Evolutionary conservation across 306 rosid species (phyloP), one percentile per base, ranked within the genome.

Genomic region (Mimosa bimucronata): DNA sequence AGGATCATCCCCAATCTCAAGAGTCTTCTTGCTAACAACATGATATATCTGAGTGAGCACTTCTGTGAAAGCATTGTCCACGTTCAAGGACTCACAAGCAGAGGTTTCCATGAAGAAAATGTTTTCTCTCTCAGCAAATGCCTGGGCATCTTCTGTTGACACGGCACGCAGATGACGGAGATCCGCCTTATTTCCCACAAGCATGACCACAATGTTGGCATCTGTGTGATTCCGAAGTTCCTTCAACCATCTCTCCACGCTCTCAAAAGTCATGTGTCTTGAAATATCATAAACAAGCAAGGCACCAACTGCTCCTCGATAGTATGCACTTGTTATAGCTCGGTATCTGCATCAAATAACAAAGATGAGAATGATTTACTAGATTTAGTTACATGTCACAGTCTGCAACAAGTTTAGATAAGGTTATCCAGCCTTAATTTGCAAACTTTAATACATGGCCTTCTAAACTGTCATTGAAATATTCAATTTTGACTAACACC

Each of bases 101-200:
- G 97, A 92, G 6, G 97, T 92, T 62, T 92, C 95, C 97, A 92
- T 92, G 76, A 90, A 92, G 66, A 88, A 90, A 0, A 89, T 90
- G 80, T 82, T 88, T 74, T 92, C 97, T 70, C 84, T 86, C 76
- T 92, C 93, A 0, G 97, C 95, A 40, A 87, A 89, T 19, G 90
- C 89, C 71, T 85, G 83, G 18, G 95, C 93, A 5, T 92, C 97
- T 7, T 92, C 93, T 0, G 79, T 86, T 38, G 93, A 77, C 16
- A 92, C 91, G 0, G 97, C 93, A 1, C 97, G 87, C 79, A 92
- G 66, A 70, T 92, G 97, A 5, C 95, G 90, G 26, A 92, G 89
- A 74, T 92, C 97, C 2, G 97, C 97, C 88, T 92, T 92, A 86
- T 92, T 92, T 75, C 97, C 97, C 0, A 92, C 97, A 13, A 92